Base-by-base conservation (phyloP, 768 basidiomycete species). In the Serendipita indica region DNA sequence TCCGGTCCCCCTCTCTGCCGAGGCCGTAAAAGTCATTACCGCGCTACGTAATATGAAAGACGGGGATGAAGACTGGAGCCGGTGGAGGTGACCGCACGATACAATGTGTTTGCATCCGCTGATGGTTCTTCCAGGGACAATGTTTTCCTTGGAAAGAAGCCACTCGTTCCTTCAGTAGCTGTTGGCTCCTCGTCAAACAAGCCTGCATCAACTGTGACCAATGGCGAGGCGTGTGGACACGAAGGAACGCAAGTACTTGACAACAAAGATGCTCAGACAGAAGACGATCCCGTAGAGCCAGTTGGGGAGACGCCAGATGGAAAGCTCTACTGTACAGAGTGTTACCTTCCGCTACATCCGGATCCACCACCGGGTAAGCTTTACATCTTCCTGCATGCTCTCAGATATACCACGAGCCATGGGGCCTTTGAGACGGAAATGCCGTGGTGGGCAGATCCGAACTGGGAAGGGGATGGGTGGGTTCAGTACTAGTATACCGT, bases 331-430 rank as follows among this genome's bases (percentile, higher is more conserved):
- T 99, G 94, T 68, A 74, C 79, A 1, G 88, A 90, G 67, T 99
- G 94, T 68, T 97, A 87, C 69, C 74, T 96, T 45, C 96, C 96
- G 14, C 71, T 97, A 25, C 83, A 92, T 60, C 89, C 91, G 10
- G 96, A 99, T 70, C 96, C 94, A 1, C 81, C 80, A 65, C 92
- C 93, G 1, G 89, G 92, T 68, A 82, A 82, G 61, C 73, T 98
- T 59, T 97, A 90, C 71, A 98, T 99, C 63, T 99, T 93, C 71
- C 71, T 99, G 66, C 96, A 99, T 66, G 93, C 96, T 27, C 69
- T 87, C 66, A 78, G 79, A 64, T 97, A 92, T 70, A 86, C 83
- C 52, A 84, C 84, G 12, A 82, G 80, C 62, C 72, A 91, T 41
- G 90, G 90, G n/a, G 71, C 77, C 27, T 94, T 87, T 64, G 81